Base-by-base conservation (phyloP, 768 basidiomycete species). In the Tulasnella sp. region DNA sequence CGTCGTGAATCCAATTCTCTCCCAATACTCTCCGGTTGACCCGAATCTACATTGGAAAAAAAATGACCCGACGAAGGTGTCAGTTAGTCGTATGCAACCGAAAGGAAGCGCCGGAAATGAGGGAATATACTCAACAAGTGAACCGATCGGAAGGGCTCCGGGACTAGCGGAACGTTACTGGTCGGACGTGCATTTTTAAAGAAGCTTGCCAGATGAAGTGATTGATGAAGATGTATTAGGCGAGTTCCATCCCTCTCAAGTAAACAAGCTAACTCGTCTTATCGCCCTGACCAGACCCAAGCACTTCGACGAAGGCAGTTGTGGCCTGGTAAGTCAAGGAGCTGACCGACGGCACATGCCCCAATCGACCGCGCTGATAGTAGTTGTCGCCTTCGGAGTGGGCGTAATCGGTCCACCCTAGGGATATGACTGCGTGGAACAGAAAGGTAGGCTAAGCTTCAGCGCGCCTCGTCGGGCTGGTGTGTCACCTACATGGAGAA, bases 21-120 rank as follows among this genome's bases (percentile, higher is more conserved):
- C n/a, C n/a, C n/a, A 78, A 46, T 78, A 78, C 26, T 78, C 72
- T 29, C n/a, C 74, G 23, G 51, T 51, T 18, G 74, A 70, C 72
- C 29, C 6, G 70, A 78, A 39, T 78, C 77, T 78, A 51, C 5
- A 26, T 20, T 26, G 69, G 18, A 71, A 16, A 35, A 9, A 23
- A 18, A 57, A 51, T 3, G 11, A 20, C 5, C 26, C 23, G 55
- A 57, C 7, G 1, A 29, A n/a, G 46, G 46, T 7, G 23, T 39
- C n/a, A 37, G 26, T 7, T 11, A 18, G 44, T 16, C 11, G 7
- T 11, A 18, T 46, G 13, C 44, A 46, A 46, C 15, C 11, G 44
- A 5, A 39, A 3, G 5, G 44, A 46, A 46, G 44, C 23, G 4
- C 48, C 48, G 48, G 48, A 51, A 18, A 13, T n/a, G 42, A 13